Conservation (phyloP, 768 basidiomycete genomes). For the Pleurotus cornucopiae region DNA sequence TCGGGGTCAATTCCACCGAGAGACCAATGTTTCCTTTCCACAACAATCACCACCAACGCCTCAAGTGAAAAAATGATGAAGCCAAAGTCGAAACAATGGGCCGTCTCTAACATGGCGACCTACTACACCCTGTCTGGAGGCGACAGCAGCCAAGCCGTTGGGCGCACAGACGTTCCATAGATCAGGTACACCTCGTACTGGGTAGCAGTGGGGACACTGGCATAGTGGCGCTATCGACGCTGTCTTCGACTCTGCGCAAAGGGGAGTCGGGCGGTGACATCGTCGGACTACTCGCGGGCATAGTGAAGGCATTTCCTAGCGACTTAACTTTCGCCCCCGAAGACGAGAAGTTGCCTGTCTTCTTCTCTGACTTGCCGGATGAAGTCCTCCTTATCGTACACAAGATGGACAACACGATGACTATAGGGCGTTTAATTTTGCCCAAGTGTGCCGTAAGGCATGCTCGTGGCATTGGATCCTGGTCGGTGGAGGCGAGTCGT, state of each 20-base stretch:
- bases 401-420: constrained; percentile 51
- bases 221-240: constrained; percentile 17
- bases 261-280: constrained; percentile 16
- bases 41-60: too few species aligned
- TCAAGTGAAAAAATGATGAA: too few species aligned
- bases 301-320: constrained; percentile 46
- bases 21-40: too few species aligned
- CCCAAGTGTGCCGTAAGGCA: constrained; percentile 65
- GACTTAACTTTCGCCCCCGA: constrained; percentile 62
- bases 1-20: too few species aligned
- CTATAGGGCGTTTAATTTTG: constrained; percentile 70
- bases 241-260: constrained; percentile 16
- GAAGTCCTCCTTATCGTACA: constrained; percentile 75
- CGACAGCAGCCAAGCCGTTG: too few species aligned
- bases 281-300: constrained; percentile 38
- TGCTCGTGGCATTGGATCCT: constrained; percentile 67
- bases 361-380: constrained; percentile 62
- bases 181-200: too few species aligned
- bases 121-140: too few species aligned
- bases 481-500: constrained; percentile 75
- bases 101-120: too few species aligned
- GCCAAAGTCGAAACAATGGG: too few species aligned
- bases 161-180: too few species aligned
- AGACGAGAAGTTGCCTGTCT: constrained; percentile 54
- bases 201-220: too few species aligned